Evolutionary conservation across 2,329 filamentous ascomycete genomes (phyloP), one percentile per base, ranked within the genome.

Genomic region (Macrophomina phaseolina): DNA sequence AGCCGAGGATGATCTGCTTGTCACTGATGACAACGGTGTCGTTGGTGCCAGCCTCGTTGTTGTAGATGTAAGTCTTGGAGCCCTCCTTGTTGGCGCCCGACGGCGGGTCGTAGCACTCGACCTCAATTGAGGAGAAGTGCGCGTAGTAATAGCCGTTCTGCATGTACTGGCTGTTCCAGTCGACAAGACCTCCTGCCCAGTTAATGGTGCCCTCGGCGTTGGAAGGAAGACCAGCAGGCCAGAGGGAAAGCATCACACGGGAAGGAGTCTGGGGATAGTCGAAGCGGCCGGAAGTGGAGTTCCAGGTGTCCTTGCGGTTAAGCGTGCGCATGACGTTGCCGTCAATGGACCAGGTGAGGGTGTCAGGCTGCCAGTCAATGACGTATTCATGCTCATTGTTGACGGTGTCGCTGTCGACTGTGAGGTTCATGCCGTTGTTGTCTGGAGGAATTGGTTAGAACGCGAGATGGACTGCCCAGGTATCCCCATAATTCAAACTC

Each of bases 221-320:
- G 75, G 85, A 85, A 9, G 88, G 81, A 55, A 91, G 87, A 76
- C 95, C 95, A 74, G 92, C 95, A 48, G 95, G 95, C 95, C 95
- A 99, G 75, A 99, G 89, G 16, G 95, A 98, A 61, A 99, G 86
- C 83, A 97, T 93, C 63, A 99, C 87, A 72, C 94, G 92, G 16
- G 94, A 82, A 4, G 95, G 95, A 0, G 94, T 96, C 82, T 98
- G 95, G 6, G 95, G 95, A 83, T 87, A 99, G 73, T 91, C 84
- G 85, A 90, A 99, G 79, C 89, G 89, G 79, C 94, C 90, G 67
- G 88, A 81, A 6, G 92, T 96, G 12, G 84, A 81, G 81, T 99
- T 97, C 89, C 90, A 98, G 12, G 95, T 98, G 45, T 93, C 87
- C 16, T 86, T 84, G 76, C 90, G 89, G 77, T 93, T 85, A 77